phyloP scores from a whole-genome alignment of 352 stramenopile species.

The Phytophthora europaea region DNA sequence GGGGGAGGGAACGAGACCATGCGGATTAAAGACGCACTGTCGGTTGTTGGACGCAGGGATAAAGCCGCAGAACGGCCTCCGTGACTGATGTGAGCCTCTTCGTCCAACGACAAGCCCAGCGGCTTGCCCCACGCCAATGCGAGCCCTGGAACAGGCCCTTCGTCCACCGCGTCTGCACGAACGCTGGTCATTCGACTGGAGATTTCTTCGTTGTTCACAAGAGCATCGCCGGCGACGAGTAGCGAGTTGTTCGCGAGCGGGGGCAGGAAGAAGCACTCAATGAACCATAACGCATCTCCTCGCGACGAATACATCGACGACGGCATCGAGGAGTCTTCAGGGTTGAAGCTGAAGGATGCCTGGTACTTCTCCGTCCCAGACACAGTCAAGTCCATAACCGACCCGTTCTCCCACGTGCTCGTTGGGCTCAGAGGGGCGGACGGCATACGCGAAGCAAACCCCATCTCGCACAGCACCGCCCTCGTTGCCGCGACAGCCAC shows the following conservation, averaged over 20 bases:
- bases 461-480: constrained; percentile 41
- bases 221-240: constrained; percentile 42
- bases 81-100: constrained; percentile 49
- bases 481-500: constrained; percentile 46
- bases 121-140: constrained; percentile 69
- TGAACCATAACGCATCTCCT: constrained; percentile 56
- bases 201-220: constrained; percentile 43
- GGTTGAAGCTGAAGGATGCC: constrained; percentile 25
- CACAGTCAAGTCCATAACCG: constrained; percentile 13
- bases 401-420: constrained; percentile 24
- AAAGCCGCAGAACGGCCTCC: constrained; percentile 5
- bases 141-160: constrained; percentile 52
- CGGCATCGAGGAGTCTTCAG: constrained; percentile 25
- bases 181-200: constrained; percentile 27
- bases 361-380: constrained; percentile 24
- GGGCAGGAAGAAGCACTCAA: constrained; percentile 65
- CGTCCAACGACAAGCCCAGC: constrained; percentile 71
- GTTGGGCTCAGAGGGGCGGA: constrained; percentile 15
- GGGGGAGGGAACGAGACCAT: constrained; percentile 60
- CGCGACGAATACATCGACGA: constrained; percentile 44
- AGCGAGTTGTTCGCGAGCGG: constrained; percentile 45
- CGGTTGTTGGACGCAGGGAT: constrained; percentile 18
- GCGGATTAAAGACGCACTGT: constrained; percentile 31
- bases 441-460: constrained; percentile 17
- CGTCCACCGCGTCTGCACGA: constrained; percentile 5